These are phyloP conservation scores for Colletotrichum agaves DNA, from an alignment of 2,329 filamentous ascomycete genomes.

Conservation along the genomic window DNA sequence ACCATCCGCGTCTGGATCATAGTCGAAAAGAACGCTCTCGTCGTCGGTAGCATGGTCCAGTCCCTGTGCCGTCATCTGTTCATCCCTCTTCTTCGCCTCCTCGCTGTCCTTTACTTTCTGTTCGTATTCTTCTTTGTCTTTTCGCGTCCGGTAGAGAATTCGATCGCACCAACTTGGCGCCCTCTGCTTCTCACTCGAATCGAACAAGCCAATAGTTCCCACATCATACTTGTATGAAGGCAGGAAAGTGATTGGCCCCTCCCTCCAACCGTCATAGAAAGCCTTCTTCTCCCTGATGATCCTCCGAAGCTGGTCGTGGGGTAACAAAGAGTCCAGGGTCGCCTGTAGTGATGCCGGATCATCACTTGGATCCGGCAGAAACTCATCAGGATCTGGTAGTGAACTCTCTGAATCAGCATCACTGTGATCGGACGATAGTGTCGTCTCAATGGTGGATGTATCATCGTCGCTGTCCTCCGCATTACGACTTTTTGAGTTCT, in stretches of 20 bases:
- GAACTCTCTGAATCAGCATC: slow-evolving; percentile 53
- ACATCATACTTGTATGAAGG: slow-evolving; percentile 99
- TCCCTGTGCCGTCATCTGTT: slow-evolving; percentile 85
- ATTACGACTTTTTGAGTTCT: slow-evolving; percentile 39
- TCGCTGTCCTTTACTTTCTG: slow-evolving; percentile 71
- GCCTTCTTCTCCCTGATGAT: slow-evolving; percentile 80
- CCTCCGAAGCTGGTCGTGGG: slow-evolving; percentile 86
- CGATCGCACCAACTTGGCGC: slow-evolving; percentile 98
- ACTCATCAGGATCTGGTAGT: slow-evolving; percentile 73
- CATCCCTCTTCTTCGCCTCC: slow-evolving; percentile 76
- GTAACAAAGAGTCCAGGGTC: slow-evolving; percentile 85
- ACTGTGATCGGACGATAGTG: slow-evolving; percentile 42
- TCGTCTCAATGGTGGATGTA: slow-evolving; percentile 47
- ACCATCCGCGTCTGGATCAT: slow-evolving; percentile 83
- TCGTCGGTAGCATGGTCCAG: slow-evolving; percentile 79
- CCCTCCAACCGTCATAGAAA: slow-evolving; percentile 92
- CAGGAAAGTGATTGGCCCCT: slow-evolving; percentile 87
- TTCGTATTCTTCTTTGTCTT: slow-evolving; percentile 75
- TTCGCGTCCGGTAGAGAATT: slow-evolving; percentile 84
- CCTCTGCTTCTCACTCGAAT: slow-evolving; percentile 93
- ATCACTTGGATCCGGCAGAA: slow-evolving; percentile 72
- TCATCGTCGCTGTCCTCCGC: slow-evolving; percentile 59
- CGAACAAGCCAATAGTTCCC: slow-evolving; percentile 91
- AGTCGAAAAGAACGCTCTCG: slow-evolving; percentile 88
- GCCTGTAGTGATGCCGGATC: slow-evolving; percentile 90